Evolutionary conservation across 768 basidiomycete genomes (phyloP).

Genomic region (Vishniacozyma victoriae): DNA sequence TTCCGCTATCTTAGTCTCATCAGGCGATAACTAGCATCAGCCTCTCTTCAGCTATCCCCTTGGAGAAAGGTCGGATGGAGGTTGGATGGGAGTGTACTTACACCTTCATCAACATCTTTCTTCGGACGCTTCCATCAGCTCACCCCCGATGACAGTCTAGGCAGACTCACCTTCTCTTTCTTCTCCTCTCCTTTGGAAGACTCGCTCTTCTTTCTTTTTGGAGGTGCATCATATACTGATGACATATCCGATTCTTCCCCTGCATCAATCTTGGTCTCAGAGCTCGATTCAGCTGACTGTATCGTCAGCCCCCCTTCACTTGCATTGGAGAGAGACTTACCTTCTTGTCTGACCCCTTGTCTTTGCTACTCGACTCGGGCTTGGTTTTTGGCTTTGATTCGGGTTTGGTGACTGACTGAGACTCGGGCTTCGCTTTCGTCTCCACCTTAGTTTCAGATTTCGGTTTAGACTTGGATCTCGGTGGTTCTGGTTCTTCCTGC

Average conservation of each 20-base stretch:
- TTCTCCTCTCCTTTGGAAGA: conserved; percentile 7
- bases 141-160: background rate
- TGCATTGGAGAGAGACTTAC: too few species aligned
- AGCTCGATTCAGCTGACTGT: too few species aligned
- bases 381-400: too few species aligned
- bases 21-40: conserved; percentile 28
- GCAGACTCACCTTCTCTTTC: conserved; percentile 6
- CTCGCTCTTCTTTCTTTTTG: conserved; percentile 10
- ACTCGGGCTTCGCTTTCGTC: too few species aligned
- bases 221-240: conserved; percentile 26
- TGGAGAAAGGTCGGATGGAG: background rate
- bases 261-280: background rate
- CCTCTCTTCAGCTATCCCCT: conserved; percentile 2
- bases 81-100: conserved; percentile 3
- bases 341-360: too few species aligned
- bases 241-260: conserved; percentile 30
- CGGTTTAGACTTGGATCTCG: too few species aligned
- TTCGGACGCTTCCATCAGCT: conserved; percentile 8
- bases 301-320: too few species aligned
- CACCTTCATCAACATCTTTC: conserved; percentile 28
- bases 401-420: too few species aligned
- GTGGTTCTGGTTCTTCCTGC: background rate
- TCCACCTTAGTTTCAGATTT: too few species aligned
- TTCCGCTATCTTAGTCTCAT: conserved; percentile 33
- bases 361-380: too few species aligned